These are phyloP conservation scores for Neltuma alba DNA, from an alignment of 306 rosid species.

Conservation along the genomic window DNA sequence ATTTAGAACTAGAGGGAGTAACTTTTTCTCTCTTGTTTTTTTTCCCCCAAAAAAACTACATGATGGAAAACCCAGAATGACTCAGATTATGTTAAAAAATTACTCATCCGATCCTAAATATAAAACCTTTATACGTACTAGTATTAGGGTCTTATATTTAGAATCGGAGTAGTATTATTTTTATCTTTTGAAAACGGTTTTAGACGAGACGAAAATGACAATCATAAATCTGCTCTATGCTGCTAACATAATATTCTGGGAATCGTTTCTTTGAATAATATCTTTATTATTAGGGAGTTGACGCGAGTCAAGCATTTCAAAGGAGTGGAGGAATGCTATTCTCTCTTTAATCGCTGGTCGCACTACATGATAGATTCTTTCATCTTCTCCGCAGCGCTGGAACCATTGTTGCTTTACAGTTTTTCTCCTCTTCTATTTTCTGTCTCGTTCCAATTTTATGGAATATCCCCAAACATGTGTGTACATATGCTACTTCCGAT, in stretches of 20 bases:
- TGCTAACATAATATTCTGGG: neutral
- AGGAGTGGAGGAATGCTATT: neutral
- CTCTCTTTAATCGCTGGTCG: neutral
- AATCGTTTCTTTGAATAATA: neutral
- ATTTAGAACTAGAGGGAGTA: no score
- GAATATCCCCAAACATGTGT: no score
- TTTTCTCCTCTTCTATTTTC: neutral
- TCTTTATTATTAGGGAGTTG: neutral
- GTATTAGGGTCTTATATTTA: no score
- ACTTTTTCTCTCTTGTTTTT: no score
- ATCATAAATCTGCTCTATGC: neutral
- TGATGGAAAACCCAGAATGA: neutral
- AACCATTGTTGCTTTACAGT: neutral
- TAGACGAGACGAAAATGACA: neutral
- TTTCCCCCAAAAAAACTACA: neutral
- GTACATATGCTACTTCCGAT: no score
- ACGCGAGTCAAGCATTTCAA: slow-evolving; percentile 3
- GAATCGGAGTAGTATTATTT: no score
- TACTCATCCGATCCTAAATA: no score
- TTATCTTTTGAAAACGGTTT: neutral
- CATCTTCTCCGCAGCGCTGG: neutral
- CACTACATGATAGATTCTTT: slow-evolving; percentile 10
- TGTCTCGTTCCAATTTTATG: no score
- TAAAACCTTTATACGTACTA: no score
- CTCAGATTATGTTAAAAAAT: neutral